These are phyloP conservation scores for Paraphaeosphaeria sporulosa DNA, from an alignment of 2,329 filamentous ascomycete genomes.

Conservation along the genomic window DNA sequence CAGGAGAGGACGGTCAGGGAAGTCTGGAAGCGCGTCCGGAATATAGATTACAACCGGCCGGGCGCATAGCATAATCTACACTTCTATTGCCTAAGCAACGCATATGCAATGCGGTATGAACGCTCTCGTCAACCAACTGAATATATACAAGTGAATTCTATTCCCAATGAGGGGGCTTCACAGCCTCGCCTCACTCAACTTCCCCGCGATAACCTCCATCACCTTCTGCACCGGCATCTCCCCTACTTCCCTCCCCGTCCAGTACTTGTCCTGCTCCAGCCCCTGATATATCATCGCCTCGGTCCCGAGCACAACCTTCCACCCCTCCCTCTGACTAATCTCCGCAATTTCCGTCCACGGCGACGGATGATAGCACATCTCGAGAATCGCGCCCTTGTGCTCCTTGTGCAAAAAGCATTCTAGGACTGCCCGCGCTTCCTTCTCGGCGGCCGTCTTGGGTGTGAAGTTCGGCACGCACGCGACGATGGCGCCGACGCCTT, in stretches of 20 bases:
- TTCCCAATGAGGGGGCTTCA: constrained; percentile 14
- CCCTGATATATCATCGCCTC: constrained; percentile 82
- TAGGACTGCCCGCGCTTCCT: constrained; percentile 64
- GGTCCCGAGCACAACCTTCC: constrained; percentile 78
- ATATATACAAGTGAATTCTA: constrained; percentile 8
- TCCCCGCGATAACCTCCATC: constrained; percentile 59
- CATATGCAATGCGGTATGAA: neutral
- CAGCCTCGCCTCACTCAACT: constrained; percentile 31
- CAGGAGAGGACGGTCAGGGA: constrained; percentile 76
- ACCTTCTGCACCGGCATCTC: constrained; percentile 68
- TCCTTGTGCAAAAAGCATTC: constrained; percentile 58
- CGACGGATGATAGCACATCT: constrained; percentile 84
- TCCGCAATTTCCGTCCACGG: constrained; percentile 70
- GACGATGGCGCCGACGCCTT: constrained; percentile 71
- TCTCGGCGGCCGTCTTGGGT: constrained; percentile 71
- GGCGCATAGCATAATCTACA: constrained; percentile 56
- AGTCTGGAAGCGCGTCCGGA: constrained; percentile 73
- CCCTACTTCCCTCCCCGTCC: constrained; percentile 68
- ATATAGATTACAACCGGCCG: constrained; percentile 72
- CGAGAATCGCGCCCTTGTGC: constrained; percentile 73
- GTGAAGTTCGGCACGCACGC: constrained; percentile 79
- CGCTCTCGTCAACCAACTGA: neutral
- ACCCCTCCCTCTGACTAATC: constrained; percentile 67
- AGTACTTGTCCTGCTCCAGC: constrained; percentile 68
- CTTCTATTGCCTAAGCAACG: too few relatives aligned